phyloP scores from a whole-genome alignment of 1,139 yeast genomes.

The Scheffersomyces quercinus region DNA sequence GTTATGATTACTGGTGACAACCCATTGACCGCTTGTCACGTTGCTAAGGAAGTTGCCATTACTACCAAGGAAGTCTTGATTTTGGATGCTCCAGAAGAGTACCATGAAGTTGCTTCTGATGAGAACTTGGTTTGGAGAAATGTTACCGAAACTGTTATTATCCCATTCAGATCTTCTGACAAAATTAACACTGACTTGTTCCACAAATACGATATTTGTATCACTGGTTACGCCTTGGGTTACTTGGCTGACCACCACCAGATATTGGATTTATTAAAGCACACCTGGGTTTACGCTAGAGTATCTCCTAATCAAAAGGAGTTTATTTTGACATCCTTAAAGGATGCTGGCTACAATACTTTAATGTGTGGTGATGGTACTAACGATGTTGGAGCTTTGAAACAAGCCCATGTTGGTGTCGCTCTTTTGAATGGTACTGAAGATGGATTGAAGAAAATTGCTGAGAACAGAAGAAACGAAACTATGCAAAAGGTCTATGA shows the following conservation, averaged over 20 bases:
- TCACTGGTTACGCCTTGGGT: constrained; percentile 88
- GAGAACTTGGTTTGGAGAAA: constrained; percentile 79
- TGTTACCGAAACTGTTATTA: constrained; percentile 70
- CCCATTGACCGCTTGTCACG: constrained; percentile 97
- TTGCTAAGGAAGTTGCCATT: constrained; percentile 89
- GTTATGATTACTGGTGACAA: constrained; percentile 99
- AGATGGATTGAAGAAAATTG: constrained; percentile 87
- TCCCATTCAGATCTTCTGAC: constrained; percentile 66
- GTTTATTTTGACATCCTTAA: constrained; percentile 78
- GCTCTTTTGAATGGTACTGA: constrained; percentile 97
- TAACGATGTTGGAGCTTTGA: constrained; percentile 98
- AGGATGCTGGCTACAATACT: constrained; percentile 87
- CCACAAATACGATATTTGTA: constrained; percentile 77
- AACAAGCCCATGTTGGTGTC: constrained; percentile 97
- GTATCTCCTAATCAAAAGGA: constrained; percentile 97
- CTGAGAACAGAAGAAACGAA: constrained; percentile 75
- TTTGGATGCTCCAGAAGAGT: constrained; percentile 80
- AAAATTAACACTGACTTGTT: constrained; percentile 61
- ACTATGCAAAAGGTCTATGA: constrained; percentile 69
- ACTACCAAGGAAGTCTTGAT: constrained; percentile 80
- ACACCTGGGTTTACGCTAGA: constrained; percentile 97
- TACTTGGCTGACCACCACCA: constrained; percentile 65
- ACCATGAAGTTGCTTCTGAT: constrained; percentile 50
- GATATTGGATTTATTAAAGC: constrained; percentile 70
- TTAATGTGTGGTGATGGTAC: constrained; percentile 99